These are phyloP conservation scores for Penicillium palitans DNA, from an alignment of 2,329 filamentous ascomycete species.

Conservation along the genomic window DNA sequence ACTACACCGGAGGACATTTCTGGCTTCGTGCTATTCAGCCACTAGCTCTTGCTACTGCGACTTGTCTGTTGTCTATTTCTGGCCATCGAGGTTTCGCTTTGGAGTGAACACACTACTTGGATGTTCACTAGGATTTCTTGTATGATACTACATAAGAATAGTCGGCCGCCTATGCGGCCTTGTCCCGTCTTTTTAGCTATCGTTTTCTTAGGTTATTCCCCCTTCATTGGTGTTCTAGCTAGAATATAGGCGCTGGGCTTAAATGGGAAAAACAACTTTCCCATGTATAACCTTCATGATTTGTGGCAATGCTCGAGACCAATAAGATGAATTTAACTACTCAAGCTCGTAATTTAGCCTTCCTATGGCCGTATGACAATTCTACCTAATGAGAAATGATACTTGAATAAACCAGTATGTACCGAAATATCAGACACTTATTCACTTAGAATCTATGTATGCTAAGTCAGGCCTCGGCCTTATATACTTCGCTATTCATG, in stretches of 20 bases:
- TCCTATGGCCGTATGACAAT: too few species aligned
- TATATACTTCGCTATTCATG: constrained; percentile 1
- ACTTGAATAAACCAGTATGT: not conserved
- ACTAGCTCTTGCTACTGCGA: not conserved
- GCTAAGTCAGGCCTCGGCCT: not conserved
- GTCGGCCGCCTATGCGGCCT: not conserved
- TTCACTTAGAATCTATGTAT: not conserved
- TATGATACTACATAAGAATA: not conserved
- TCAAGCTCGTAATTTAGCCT: not conserved
- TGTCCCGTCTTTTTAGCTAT: not conserved
- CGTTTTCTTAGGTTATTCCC: too few species aligned
- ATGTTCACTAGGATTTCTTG: not conserved
- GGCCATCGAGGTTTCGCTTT: not conserved
- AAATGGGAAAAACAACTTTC: too few species aligned
- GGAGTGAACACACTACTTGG: not conserved
- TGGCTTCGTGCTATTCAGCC: not conserved
- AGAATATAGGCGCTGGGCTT: too few species aligned
- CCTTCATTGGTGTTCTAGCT: too few species aligned
- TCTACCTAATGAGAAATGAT: not conserved
- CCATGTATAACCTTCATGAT: not conserved
- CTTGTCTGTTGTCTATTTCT: not conserved
- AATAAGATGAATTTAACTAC: not conserved
- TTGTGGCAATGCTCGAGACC: not conserved
- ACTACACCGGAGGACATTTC: not conserved
- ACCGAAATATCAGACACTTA: not conserved